Evolutionary conservation across 2,329 filamentous ascomycete genomes (phyloP).

Genomic region (Tricladium varicosporioides): DNA sequence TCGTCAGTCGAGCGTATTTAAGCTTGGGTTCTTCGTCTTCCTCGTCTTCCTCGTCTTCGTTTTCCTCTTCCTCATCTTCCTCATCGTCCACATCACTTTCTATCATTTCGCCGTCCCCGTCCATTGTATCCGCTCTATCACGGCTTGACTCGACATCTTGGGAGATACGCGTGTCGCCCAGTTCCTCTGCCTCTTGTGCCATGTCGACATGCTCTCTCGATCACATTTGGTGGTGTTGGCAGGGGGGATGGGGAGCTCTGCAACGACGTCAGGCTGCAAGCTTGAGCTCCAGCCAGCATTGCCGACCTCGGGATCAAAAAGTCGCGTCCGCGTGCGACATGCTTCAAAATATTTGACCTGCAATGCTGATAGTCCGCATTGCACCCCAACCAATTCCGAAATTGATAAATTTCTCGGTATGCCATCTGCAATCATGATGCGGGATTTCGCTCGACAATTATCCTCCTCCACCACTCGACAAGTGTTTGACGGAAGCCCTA

Average conservation of each 20-base stretch:
- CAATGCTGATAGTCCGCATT: neutral
- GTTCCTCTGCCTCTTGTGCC: constrained; percentile 31
- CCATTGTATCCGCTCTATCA: constrained; percentile 21
- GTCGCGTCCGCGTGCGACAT: neutral
- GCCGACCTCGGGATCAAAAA: neutral
- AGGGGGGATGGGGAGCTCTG: constrained; percentile 12
- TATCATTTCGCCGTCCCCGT: constrained; percentile 18
- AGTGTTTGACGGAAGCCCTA: constrained; percentile 17
- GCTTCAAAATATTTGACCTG: neutral
- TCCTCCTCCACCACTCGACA: constrained; percentile 14
- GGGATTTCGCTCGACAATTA: constrained; percentile 25
- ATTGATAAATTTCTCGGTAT: too few species aligned
- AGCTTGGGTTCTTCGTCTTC: constrained; percentile 92
- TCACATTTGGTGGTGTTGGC: constrained; percentile 33
- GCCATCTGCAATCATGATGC: constrained; percentile 16
- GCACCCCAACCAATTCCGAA: too few species aligned
- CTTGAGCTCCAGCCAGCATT: neutral
- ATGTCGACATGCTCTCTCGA: constrained; percentile 30
- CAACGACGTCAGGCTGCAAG: constrained; percentile 28
- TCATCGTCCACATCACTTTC: constrained; percentile 7
- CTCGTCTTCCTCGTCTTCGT: constrained; percentile 71
- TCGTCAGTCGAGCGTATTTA: constrained; percentile 88
- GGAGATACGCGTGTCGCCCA: constrained; percentile 25
- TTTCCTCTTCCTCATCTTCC: constrained; percentile 25
- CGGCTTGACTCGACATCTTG: constrained; percentile 22